phyloP scores from a whole-genome alignment of 139 green algal genomes.

The Micractinium conductrix region DNA sequence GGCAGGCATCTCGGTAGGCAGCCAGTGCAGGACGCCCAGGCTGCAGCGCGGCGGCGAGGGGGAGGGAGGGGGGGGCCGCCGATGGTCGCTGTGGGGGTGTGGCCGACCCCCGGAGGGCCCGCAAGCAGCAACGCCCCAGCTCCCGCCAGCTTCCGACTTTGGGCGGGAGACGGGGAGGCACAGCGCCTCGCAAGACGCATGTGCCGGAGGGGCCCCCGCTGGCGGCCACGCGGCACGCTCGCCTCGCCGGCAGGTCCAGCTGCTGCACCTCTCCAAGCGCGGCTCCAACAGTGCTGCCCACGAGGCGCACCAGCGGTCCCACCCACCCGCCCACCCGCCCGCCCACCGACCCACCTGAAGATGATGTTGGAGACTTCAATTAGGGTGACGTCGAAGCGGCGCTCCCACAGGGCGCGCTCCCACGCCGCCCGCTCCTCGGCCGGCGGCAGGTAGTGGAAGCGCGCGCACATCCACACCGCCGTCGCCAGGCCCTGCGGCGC shows the following conservation, averaged over 20 bases:
- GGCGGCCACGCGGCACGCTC: too few species aligned
- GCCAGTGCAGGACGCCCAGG: slow-evolving; percentile 34
- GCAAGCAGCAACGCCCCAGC: background rate
- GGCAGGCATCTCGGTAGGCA: background rate
- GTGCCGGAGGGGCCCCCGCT: too few species aligned
- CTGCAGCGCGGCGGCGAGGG: background rate
- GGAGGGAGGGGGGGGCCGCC: background rate
- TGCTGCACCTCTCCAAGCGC: too few species aligned
- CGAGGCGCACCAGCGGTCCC: too few species aligned
- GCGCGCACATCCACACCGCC: background rate
- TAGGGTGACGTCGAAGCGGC: background rate
- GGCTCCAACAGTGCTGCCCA: too few species aligned
- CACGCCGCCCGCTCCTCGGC: background rate
- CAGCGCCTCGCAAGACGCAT: too few species aligned
- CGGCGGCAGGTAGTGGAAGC: slow-evolving; percentile 20
- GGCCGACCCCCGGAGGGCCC: background rate
- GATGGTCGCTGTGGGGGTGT: background rate
- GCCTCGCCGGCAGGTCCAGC: too few species aligned
- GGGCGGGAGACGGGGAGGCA: too few species aligned
- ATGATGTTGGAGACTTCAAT: slow-evolving; percentile 25
- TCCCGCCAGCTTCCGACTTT: background rate
- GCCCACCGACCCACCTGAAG: slow-evolving; percentile 6
- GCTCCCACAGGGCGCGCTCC: slow-evolving; percentile 8
- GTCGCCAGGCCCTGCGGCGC: slow-evolving; percentile 30
- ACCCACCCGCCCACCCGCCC: too few species aligned